Conservation (phyloP, 805 yeast genomes). For the Nakazawaea ambrosiae region DNA sequence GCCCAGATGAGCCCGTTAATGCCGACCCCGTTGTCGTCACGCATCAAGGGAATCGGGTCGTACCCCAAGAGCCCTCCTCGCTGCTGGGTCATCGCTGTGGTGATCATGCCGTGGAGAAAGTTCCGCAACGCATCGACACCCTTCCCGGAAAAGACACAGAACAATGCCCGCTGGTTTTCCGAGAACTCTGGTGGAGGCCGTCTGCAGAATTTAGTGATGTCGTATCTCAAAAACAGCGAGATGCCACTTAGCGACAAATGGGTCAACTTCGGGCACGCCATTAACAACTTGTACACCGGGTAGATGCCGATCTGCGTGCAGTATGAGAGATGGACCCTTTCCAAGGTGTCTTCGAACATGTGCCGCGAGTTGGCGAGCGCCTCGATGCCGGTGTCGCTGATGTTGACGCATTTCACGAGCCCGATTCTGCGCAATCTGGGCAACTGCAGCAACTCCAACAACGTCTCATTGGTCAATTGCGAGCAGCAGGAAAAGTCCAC, state of each 20-base stretch:
- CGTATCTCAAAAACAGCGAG: conserved; percentile 78
- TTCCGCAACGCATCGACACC: conserved; percentile 77
- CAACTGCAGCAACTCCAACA: conserved; percentile 66
- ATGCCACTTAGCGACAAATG: conserved; percentile 92
- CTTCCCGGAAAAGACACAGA: conserved; percentile 90
- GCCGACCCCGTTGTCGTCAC: conserved; percentile 8
- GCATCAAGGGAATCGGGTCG: conserved; percentile 1
- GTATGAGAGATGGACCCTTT: conserved; percentile 88
- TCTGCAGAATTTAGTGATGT: conserved; percentile 80
- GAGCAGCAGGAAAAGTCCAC: conserved; percentile 94
- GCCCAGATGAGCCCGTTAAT: conserved; percentile 5
- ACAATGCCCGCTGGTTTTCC: conserved; percentile 73
- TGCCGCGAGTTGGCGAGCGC: conserved; percentile 56
- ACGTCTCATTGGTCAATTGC: conserved; percentile 78
- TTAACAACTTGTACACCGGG: conserved; percentile 70
- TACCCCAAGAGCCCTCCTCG: conserved; percentile 4
- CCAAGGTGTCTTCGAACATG: conserved; percentile 74
- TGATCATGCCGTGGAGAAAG: conserved; percentile 41
- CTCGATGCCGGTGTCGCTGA: conserved; percentile 77
- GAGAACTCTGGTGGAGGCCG: conserved; percentile 91
- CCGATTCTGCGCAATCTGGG: conserved; percentile 87
- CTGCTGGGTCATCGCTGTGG: conserved; percentile 2
- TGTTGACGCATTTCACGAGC: conserved; percentile 81
- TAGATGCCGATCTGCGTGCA: conserved; percentile 74
- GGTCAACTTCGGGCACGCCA: conserved; percentile 78